These are phyloP conservation scores for Pyrenochaeta sp. DNA, from an alignment of 2,329 filamentous ascomycete genomes.

Conservation along the genomic window DNA sequence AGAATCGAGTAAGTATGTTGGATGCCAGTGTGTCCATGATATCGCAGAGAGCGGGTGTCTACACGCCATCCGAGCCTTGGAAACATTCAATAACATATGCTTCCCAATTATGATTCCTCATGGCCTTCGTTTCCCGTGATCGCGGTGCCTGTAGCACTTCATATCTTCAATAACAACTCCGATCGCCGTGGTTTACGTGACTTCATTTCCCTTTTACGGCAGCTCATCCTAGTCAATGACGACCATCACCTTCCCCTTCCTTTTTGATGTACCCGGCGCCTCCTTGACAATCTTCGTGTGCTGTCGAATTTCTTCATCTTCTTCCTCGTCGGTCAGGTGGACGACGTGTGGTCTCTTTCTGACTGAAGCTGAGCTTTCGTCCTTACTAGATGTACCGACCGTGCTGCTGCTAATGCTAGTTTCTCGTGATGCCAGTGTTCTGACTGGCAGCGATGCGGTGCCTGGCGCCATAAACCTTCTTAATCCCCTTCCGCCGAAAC, in stretches of 20 bases:
- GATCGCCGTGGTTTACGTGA: no score
- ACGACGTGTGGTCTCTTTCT: slow-evolving; percentile 22
- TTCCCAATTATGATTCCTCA: no score
- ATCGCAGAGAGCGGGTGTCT: no score
- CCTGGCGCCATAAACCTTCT: slow-evolving; percentile 32
- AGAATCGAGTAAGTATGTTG: no score
- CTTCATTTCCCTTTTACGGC: no score
- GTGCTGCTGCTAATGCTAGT: slow-evolving; percentile 1
- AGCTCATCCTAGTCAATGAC: slow-evolving; percentile 26
- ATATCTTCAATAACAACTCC: no score
- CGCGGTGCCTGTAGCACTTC: no score
- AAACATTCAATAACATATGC: no score
- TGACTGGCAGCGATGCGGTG: slow-evolving; percentile 6
- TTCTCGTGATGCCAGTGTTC: not conserved
- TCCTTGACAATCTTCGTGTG: slow-evolving; percentile 18
- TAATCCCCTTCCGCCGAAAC: slow-evolving; percentile 5
- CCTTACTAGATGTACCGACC: not conserved
- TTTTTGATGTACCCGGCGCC: not conserved
- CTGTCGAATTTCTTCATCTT: slow-evolving; percentile 25
- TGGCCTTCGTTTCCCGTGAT: no score
- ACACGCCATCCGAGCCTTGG: no score
- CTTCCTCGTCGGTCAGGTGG: slow-evolving; percentile 21
- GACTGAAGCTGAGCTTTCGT: not conserved
- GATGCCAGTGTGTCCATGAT: no score
- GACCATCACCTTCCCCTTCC: slow-evolving; percentile 29